Percentiles rank a stretch among this genome's conserved stretches.
phyloP scores from a whole-genome alignment of 495 filamentous ascomycete genomes.

The Glonium stellatum region DNA sequence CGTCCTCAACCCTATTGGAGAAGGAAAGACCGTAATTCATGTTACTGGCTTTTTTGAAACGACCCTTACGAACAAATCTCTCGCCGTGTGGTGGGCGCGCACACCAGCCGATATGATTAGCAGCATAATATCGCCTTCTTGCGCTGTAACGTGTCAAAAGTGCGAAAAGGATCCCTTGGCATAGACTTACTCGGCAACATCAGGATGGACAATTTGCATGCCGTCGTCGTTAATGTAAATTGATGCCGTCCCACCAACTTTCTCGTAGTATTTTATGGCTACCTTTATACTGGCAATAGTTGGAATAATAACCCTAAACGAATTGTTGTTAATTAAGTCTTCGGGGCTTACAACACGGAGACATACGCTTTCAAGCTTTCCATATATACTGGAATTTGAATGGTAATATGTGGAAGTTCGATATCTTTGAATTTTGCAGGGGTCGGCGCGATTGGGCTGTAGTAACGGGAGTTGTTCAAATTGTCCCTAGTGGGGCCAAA shows the following conservation, averaged over 20 bases:
- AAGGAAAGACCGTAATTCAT: constrained; percentile 7
- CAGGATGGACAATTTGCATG: neutral
- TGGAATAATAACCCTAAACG: constrained; percentile 51
- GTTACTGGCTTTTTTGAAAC: constrained; percentile 6
- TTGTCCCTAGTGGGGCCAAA: too few relatives aligned
- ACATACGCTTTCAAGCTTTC: constrained; percentile 53
- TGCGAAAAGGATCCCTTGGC: too few relatives aligned
- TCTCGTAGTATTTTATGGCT: neutral
- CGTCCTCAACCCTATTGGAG: constrained; percentile 2
- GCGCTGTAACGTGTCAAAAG: too few relatives aligned
- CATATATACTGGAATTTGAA: constrained; percentile 47
- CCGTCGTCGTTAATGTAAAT: neutral
- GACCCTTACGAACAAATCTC: neutral
- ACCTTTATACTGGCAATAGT: constrained; percentile 37
- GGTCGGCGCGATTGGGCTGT: too few relatives aligned
- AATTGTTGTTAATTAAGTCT: too few relatives aligned
- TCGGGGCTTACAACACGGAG: too few relatives aligned
- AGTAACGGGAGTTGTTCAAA: too few relatives aligned
- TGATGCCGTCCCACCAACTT: neutral
- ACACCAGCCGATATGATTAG: constrained; percentile 7
- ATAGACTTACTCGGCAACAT: neutral
- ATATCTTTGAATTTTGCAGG: too few relatives aligned
- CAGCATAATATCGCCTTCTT: constrained; percentile 1
- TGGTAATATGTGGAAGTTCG: neutral
- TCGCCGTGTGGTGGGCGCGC: neutral